These are phyloP conservation scores for Cryphonectria naterciae DNA, from an alignment of 2,329 filamentous ascomycete species.

Conservation along the genomic window DNA sequence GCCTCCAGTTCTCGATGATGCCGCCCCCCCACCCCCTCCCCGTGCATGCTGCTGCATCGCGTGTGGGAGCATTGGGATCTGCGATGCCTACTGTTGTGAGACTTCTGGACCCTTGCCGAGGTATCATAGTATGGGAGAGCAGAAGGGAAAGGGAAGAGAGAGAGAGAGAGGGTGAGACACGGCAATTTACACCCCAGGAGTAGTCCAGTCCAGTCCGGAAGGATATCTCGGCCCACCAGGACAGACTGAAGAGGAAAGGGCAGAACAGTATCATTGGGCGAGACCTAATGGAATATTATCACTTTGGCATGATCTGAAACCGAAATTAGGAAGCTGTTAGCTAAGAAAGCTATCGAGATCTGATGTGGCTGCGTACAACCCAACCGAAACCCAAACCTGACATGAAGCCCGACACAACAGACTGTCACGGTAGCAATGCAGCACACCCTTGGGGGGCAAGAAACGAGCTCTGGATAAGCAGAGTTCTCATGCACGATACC, in stretches of 20 bases:
- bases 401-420: not conserved
- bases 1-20: not conserved
- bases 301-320: conserved; percentile 4
- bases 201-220: not conserved
- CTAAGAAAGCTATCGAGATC: not conserved
- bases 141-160: not conserved
- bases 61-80: not conserved
- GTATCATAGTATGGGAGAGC: not conserved
- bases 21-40: not conserved
- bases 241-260: not conserved
- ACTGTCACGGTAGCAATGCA: not conserved
- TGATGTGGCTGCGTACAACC: not conserved
- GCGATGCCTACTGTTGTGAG: not conserved
- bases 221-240: not conserved
- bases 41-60: conserved; percentile 2
- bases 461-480: not conserved
- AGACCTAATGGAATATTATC: not conserved
- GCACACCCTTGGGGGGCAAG: not conserved
- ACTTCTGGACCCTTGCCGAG: not conserved
- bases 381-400: not conserved
- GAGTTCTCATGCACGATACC: not conserved
- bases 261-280: not conserved
- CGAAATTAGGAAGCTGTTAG: not conserved
- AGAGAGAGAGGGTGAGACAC: not conserved
- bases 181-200: not conserved